phyloP scores from a whole-genome alignment of 73 alveolate species.

The Stentor coeruleus region DNA sequence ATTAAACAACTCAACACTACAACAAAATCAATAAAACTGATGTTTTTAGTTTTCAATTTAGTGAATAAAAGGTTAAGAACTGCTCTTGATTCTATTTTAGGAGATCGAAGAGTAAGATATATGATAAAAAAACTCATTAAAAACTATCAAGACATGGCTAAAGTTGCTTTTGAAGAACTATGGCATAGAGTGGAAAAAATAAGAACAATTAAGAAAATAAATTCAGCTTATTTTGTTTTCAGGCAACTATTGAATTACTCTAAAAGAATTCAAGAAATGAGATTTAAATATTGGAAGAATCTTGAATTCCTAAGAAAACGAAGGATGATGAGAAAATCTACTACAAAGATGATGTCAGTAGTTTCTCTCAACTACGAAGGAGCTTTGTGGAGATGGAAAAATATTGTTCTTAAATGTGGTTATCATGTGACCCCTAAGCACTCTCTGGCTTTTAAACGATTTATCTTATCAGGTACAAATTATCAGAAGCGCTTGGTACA shows the following conservation, averaged over 20 bases:
- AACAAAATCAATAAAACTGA: neutral
- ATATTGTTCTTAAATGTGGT: neutral
- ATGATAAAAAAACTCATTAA: neutral
- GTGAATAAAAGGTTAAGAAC: neutral
- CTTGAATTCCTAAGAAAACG: neutral
- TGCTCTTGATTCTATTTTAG: neutral
- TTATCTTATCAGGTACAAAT: neutral
- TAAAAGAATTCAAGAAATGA: neutral
- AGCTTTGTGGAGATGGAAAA: conserved; percentile 20
- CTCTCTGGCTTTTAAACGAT: neutral
- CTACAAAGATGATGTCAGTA: neutral
- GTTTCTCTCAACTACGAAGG: neutral
- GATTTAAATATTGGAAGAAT: neutral
- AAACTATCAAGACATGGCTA: neutral
- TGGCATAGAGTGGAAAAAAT: neutral
- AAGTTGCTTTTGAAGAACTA: neutral
- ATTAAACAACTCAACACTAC: no score
- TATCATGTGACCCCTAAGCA: conserved; percentile 9
- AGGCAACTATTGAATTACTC: neutral
- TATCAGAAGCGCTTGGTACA: conserved; percentile 3
- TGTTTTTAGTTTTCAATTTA: no score
- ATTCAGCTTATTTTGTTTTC: neutral
- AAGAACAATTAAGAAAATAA: neutral
- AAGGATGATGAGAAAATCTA: neutral
- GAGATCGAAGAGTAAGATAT: neutral